Base-by-base conservation (phyloP, 352 stramenopile species). In the Thraustotheca clavata region DNA sequence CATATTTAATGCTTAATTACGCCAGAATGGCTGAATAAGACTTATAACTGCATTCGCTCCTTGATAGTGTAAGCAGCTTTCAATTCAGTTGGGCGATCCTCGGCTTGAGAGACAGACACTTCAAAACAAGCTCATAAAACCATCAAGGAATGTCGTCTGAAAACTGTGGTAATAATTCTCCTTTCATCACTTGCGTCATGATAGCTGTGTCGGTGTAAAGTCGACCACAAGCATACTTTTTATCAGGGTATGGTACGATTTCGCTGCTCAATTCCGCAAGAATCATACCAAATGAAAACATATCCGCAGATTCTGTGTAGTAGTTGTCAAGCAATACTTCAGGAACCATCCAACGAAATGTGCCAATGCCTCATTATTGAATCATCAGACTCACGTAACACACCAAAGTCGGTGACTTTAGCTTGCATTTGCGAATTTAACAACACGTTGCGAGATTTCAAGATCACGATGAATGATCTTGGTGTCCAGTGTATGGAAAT, bases 391-490 rank as follows among this genome's bases (percentile, higher is more conserved):
- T 60, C 50, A 12, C 50, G 24, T 3, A 38, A 35, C 8, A 60
- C 48, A 38, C 50, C 50, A 22, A 60, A 60, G 34, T 60, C 50
- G 1, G 50, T 60, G 4, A 60, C 20, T 38, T 60, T 60, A 38
- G 50, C 50, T 34, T 47, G 43, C 11, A 60, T 26, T 35, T 46
- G 34, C 18, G 52, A 34, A 24, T 61, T 39, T 2, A 61, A 22
- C 11, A 61, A 24, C 18, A 61, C 52, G 52, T 61, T 61, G 22
- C 52, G 52, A 14, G 52, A 61, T 22, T 61, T 61, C n/a, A 0
- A 61, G 52, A 20, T 61, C 52, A 39, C 52, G 52, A n/a, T 61
- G 52, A 39, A 61, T 61, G 9, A 61, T 39, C 9, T 26, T 46
- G 6, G 22, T 34, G 50, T 60, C 29, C 18, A 61, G 29, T n/a